These are phyloP conservation scores for Yamadazyma ubonensis DNA, from an alignment of 805 yeast genomes.

Conservation along the genomic window DNA sequence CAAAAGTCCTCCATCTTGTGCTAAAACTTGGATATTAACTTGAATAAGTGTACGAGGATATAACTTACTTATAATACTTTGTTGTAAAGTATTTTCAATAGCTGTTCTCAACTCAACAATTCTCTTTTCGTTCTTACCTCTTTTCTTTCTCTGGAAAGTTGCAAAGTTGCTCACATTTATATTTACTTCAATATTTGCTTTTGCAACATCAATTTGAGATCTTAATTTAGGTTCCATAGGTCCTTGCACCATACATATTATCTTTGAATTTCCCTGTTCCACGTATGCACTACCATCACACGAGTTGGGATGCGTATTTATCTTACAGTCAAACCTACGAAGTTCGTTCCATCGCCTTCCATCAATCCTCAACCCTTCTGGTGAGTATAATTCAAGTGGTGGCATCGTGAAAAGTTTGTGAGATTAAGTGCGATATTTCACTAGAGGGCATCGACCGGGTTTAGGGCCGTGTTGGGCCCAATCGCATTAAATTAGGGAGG, in stretches of 20 bases:
- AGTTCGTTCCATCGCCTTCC: constrained; percentile 96
- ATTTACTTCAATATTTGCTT: constrained; percentile 60
- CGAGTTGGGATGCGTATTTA: constrained; percentile 84
- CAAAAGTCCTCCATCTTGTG: constrained; percentile 88
- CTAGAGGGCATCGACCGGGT: no score
- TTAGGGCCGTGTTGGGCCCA: no score
- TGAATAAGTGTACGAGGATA: constrained; percentile 84
- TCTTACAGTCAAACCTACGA: constrained; percentile 73
- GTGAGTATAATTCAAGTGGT: constrained; percentile 82
- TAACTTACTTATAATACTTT: constrained; percentile 68
- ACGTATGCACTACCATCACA: constrained; percentile 92
- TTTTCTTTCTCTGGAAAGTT: constrained; percentile 69
- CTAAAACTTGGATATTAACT: constrained; percentile 70
- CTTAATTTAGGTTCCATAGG: constrained; percentile 78
- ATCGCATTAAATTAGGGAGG: no score
- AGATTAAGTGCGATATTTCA: constrained; percentile 1
- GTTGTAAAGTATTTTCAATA: constrained; percentile 66
- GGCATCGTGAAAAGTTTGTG: constrained; percentile 41
- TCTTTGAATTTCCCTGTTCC: constrained; percentile 89
- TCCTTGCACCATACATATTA: constrained; percentile 81
- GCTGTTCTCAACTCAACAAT: constrained; percentile 65
- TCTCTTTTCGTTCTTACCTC: constrained; percentile 66
- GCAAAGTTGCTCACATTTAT: constrained; percentile 80
- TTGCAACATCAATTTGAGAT: constrained; percentile 48
- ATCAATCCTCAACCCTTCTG: constrained; percentile 90